phyloP scores from a whole-genome alignment of 352 stramenopile species.

The Globisporangium spinosum region DNA sequence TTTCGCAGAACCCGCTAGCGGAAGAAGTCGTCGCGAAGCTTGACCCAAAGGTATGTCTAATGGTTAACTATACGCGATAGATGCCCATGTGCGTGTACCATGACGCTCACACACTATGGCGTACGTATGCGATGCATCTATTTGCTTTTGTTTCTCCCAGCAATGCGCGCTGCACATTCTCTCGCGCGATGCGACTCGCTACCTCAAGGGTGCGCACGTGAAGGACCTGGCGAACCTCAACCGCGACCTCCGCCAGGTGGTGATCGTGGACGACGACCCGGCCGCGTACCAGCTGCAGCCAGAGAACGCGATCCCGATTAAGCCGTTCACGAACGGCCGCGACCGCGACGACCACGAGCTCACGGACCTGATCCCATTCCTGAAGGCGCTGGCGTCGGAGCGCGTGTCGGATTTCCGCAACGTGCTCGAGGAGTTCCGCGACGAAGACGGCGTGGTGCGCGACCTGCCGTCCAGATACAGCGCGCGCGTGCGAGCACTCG shows the following conservation, averaged over 20 bases:
- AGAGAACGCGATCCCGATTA: constrained; percentile 80
- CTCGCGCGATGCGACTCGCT: constrained; percentile 78
- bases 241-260: constrained; percentile 72
- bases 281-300: constrained; percentile 79
- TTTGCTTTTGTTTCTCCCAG: constrained; percentile 13
- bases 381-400: constrained; percentile 77
- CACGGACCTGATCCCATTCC: constrained; percentile 81
- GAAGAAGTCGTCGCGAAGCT: constrained; percentile 81
- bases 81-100: background rate
- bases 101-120: background rate
- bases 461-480: constrained; percentile 75
- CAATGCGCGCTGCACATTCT: constrained; percentile 79
- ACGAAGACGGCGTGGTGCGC: constrained; percentile 75
- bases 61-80: too few species aligned
- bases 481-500: constrained; percentile 70
- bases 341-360: constrained; percentile 79
- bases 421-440: constrained; percentile 75
- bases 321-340: constrained; percentile 73
- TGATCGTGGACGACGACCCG: constrained; percentile 84
- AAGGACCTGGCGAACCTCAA: constrained; percentile 84
- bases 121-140: background rate
- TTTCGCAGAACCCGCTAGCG: constrained; percentile 79
- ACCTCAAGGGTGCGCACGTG: constrained; percentile 78
- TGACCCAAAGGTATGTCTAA: constrained; percentile 54
- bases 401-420: constrained; percentile 72